A percentile compares a stretch with the other conserved stretches of the same genome.
These are phyloP conservation scores for Zygotorulaspora mrakii DNA, from an alignment of 1,139 yeast species.

Conservation along the genomic window DNA sequence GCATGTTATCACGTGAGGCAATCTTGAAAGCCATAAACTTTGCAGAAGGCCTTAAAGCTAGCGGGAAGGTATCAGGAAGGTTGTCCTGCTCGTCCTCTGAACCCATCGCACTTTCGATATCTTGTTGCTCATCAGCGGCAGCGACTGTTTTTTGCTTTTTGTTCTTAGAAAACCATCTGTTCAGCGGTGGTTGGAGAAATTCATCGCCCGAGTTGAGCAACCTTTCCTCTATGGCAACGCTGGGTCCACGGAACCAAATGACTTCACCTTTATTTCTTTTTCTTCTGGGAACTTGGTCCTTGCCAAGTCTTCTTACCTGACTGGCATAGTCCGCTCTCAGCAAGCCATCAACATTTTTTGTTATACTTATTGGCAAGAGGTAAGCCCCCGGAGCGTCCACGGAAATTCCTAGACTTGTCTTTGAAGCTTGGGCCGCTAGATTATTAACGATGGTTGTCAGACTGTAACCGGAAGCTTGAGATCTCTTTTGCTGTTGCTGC, in stretches of 20 bases:
- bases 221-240: conserved; percentile 54
- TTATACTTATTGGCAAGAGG: conserved; percentile 28
- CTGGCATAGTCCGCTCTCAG: conserved; percentile 31
- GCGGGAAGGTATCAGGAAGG: conserved; percentile 26
- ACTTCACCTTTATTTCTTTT: conserved; percentile 44
- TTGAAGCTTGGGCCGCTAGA: conserved; percentile 30
- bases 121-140: conserved; percentile 11
- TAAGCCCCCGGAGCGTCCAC: conserved; percentile 32
- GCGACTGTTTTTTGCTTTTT: conserved; percentile 18
- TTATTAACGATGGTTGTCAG: conserved; percentile 26
- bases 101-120: conserved; percentile 16
- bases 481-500: conserved; percentile 21
- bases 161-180: conserved; percentile 24
- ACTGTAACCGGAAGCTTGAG: conserved; percentile 26
- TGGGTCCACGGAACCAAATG: conserved; percentile 81
- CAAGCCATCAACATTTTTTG: conserved; percentile 27
- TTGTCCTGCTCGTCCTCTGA: conserved; percentile 20
- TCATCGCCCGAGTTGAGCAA: conserved; percentile 35
- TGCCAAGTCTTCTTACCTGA: conserved; percentile 33
- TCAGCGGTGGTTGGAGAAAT: conserved; percentile 22
- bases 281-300: conserved; percentile 31
- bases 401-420: conserved; percentile 23
- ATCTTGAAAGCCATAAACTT: conserved; percentile 30
- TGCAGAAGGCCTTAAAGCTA: conserved; percentile 33
- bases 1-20: conserved; percentile 13